Base-by-base conservation (phyloP, 345 rosid species). In the Eucalyptus erythrocorys region DNA sequence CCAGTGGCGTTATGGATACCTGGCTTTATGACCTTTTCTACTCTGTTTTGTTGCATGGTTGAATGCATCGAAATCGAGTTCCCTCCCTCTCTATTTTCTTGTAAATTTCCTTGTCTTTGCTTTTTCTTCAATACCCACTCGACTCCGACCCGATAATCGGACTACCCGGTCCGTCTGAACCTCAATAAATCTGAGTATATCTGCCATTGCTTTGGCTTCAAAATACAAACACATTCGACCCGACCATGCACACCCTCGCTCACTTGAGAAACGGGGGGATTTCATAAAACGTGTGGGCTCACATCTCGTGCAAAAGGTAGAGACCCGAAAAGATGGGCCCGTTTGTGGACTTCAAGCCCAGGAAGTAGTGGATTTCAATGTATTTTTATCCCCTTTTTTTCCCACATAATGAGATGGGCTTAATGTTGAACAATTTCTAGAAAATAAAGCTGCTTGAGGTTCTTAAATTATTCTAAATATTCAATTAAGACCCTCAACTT, bases 351-450 rank as follows among this genome's bases (percentile, higher is more conserved):
- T 76, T 37, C 47, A 76, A 76, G 82, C 47, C 82, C 47, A 76
- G 37, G 47, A 21, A 34, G 45, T 19, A 71, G 81, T 37, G 81
- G 81, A 6, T 71, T 71, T 37, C 24, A 71, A 34, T 11, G 43
- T 71, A 71, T 3, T 17, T 17, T 4, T 1, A 9, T 0, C 32
- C 21, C 34, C 22, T 0, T 32, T 16, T 68, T 68, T 66, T 37
- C 24, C 24, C 8, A 37, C 45, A 37, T 19, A 37, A 19, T 21
- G 45, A 71, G 82, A 1, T 22, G 45, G 81, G 82, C 82, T 19
- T 71, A 19, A 71, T 37, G 45, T 21, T 19, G 82, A 71, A 21
- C 45, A 21, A 37, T 37, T 37, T 71, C 47, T 76, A 37, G 6
- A 13, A 13, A 37, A 71, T 71, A 71, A 37, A 71, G 45, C 14